Evolutionary conservation across 148 eudicot genomes (phyloP).

Genomic region (Rhododendron simsii): DNA sequence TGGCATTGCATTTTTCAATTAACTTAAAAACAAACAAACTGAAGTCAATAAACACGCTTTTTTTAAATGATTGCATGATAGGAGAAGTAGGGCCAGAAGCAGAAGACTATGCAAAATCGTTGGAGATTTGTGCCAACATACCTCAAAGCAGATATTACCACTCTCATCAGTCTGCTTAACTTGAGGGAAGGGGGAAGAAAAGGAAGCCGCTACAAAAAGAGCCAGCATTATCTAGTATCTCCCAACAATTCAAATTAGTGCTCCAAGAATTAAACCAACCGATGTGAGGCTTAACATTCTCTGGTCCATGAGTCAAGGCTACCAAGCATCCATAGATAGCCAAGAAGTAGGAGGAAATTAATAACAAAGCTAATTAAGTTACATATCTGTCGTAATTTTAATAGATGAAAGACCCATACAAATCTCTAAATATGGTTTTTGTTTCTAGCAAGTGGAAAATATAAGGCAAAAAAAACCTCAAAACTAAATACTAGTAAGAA

Average conservation of each 20-base stretch:
- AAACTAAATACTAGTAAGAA: not conserved
- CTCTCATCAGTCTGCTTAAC: constrained; percentile 64
- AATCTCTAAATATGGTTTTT: not conserved
- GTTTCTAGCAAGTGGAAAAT: not conserved
- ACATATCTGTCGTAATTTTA: not conserved
- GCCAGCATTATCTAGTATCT: no score
- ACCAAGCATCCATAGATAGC: constrained; percentile 46
- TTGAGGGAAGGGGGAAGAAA: constrained; percentile 19
- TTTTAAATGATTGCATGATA: not conserved
- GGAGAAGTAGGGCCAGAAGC: not conserved
- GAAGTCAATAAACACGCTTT: not conserved
- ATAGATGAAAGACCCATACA: not conserved
- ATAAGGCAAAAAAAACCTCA: not conserved
- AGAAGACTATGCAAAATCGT: not conserved
- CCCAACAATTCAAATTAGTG: no score
- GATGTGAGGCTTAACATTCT: constrained; percentile 68
- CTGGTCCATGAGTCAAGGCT: constrained; percentile 98
- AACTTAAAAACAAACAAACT: not conserved
- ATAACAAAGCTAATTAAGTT: not conserved
- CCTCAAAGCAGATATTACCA: constrained; percentile 95
- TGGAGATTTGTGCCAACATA: constrained; percentile 14
- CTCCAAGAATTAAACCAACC: no score
- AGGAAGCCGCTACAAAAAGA: no score
- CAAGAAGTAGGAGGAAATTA: not conserved
- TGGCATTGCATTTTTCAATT: not conserved